phyloP scores from a whole-genome alignment of 805 yeast species.

The Schwanniomyces sp. region DNA sequence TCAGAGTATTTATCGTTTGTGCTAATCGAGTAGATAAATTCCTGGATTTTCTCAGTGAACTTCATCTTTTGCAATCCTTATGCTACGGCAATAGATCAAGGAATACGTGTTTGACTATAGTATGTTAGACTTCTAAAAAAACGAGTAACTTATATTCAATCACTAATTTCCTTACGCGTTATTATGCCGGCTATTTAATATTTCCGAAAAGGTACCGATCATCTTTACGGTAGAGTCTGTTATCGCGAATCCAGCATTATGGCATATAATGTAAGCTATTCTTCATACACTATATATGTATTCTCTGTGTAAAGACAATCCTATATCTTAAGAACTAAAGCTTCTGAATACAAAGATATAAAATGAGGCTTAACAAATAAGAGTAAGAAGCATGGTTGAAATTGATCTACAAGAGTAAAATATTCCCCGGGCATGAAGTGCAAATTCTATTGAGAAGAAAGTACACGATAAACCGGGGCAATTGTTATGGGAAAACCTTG shows the following conservation, averaged over 20 bases:
- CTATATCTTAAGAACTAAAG: no score
- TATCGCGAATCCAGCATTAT: no score
- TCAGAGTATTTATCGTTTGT: slow-evolving; percentile 73
- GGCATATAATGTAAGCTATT: no score
- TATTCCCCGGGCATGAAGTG: slow-evolving; percentile 54
- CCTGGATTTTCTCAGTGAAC: slow-evolving; percentile 45
- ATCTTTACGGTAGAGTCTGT: no score
- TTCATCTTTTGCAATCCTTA: slow-evolving; percentile 11
- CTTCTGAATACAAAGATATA: no score
- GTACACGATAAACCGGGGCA: slow-evolving; percentile 48
- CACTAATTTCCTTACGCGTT: not conserved
- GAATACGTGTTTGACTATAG: not conserved
- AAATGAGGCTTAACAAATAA: no score
- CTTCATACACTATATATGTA: no score
- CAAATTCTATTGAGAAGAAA: slow-evolving; percentile 36
- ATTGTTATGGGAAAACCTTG: slow-evolving; percentile 38
- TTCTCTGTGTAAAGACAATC: no score
- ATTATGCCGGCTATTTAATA: not conserved
- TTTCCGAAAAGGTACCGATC: not conserved
- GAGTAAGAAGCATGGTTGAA: no score
- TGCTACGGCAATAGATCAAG: not conserved
- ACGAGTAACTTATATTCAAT: not conserved
- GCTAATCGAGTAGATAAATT: slow-evolving; percentile 60
- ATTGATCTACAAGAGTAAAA: slow-evolving; percentile 4
- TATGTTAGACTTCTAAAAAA: not conserved